Conservation (phyloP, 2,329 filamentous ascomycete genomes). For the Huntiella abstrusa region DNA sequence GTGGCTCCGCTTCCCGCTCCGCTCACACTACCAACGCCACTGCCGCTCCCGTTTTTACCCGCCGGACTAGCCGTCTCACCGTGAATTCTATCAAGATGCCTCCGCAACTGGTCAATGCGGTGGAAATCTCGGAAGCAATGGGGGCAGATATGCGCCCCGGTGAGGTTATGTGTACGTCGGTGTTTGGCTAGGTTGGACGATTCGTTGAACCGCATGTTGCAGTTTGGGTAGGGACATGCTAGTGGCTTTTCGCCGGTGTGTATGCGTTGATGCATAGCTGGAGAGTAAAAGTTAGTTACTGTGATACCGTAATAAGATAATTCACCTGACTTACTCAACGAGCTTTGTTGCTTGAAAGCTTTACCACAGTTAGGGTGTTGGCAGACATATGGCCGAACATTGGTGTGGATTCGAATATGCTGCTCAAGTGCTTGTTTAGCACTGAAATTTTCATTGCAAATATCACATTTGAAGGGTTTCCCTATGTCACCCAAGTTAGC, state of each 20-base stretch:
- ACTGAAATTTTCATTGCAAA: slow-evolving; percentile 40
- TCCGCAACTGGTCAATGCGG: slow-evolving; percentile 39
- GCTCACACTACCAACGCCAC: slow-evolving; percentile 1
- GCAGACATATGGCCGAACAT: slow-evolving; percentile 44
- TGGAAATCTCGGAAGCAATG: slow-evolving; percentile 39
- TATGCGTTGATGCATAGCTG: slow-evolving; percentile 47
- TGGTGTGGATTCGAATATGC: slow-evolving; percentile 47
- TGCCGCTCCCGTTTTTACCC: neutral
- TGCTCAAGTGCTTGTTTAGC: slow-evolving; percentile 50
- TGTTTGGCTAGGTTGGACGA: slow-evolving; percentile 51
- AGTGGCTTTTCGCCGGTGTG: slow-evolving; percentile 49
- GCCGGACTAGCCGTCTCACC: slow-evolving; percentile 11
- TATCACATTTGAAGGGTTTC: slow-evolving; percentile 37
- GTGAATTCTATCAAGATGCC: slow-evolving; percentile 22
- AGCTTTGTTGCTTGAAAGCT: slow-evolving; percentile 47
- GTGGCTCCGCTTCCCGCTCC: neutral
- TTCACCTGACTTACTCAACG: slow-evolving; percentile 32
- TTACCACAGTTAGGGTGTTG: slow-evolving; percentile 29
- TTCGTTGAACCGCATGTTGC: slow-evolving; percentile 41
- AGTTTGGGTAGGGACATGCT: slow-evolving; percentile 30
- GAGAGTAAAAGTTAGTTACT: slow-evolving; percentile 4
- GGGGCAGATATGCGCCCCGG: slow-evolving; percentile 31
- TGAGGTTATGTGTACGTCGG: slow-evolving; percentile 38
- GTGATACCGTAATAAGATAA: neutral
- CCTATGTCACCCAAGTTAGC: slow-evolving; percentile 21